phyloP scores from a whole-genome alignment of 2,329 filamentous ascomycete species.

The Aureobasidium pullulans region DNA sequence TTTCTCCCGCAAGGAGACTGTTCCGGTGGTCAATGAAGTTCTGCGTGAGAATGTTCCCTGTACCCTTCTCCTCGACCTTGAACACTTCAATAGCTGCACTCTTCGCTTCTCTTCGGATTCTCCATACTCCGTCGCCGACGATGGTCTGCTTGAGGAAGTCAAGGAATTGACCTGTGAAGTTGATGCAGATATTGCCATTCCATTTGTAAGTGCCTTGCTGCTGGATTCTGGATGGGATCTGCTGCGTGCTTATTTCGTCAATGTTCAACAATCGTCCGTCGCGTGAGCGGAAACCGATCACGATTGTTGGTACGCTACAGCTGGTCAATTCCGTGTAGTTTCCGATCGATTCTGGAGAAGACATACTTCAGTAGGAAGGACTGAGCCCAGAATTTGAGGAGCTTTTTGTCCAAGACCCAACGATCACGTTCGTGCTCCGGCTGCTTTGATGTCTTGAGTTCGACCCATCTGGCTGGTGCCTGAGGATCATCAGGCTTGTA shows the following conservation, averaged over 20 bases:
- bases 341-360: too few species aligned
- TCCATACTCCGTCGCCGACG: conserved; percentile 67
- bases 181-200: conserved; percentile 92
- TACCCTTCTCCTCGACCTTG: conserved; percentile 64
- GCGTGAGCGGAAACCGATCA: conserved; percentile 77
- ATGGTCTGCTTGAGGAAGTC: conserved; percentile 47
- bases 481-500: conserved; percentile 60
- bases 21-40: conserved; percentile 47
- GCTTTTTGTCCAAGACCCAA: conserved; percentile 75
- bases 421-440: conserved; percentile 56
- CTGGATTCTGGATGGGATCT: conserved; percentile 69
- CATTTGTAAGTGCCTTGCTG: conserved; percentile 59
- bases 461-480: conserved; percentile 80
- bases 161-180: conserved; percentile 72
- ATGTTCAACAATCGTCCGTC: conserved; percentile 64
- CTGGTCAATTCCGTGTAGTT: neutral
- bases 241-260: conserved; percentile 72
- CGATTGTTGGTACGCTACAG: conserved; percentile 69
- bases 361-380: conserved; percentile 70
- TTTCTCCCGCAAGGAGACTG: conserved; percentile 3
- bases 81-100: conserved; percentile 64
- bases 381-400: conserved; percentile 90
- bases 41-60: conserved; percentile 67
- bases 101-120: conserved; percentile 58
- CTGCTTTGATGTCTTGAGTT: conserved; percentile 72